Base-by-base conservation (phyloP, 257 asterid genomes). In the Cynanchum wilfordii region DNA sequence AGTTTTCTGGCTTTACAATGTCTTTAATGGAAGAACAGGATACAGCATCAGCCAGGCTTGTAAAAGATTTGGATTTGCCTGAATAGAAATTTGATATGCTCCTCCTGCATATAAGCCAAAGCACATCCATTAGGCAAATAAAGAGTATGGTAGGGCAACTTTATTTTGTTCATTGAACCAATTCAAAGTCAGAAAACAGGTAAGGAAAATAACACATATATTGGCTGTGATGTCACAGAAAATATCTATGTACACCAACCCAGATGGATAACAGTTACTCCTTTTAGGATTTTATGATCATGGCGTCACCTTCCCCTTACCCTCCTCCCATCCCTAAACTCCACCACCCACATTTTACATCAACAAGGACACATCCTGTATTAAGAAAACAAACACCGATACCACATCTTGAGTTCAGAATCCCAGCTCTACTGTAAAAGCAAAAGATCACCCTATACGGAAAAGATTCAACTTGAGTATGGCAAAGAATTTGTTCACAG, bases 11-110 rank as follows among this genome's bases (percentile, higher is more conserved):
- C 81, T 87, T 88, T 42, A 79, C 84, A 76, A 89, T 85, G 50
- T 87, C 97, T 40, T 88, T 79, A 66, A 86, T 63, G 30, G 91
- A 80, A 38, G 87, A 83, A 77, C 78, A 78, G 10, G 85, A 72
- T 76, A 83, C 89, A 60, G 90, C 90, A 62, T 89, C 90, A 13
- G 83, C 81, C 55, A 91, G 83, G 72, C 93, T 89, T 60, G 97
- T 82, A 76, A 70, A 84, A 47, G 88, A 82, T 75, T 82, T 84
- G 5, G 88, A 84, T 71, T 84, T 84, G 30, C 85, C 89, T 11
- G 72, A 19, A 49, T 84, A 82, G 76, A 77, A 84, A 36, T 73
- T 74, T 20, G 84, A 79, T 44, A 82, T 82, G 77, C 86, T 82
- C 73, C 81, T 84, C 83, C 86, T 84, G 84, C 30, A 71, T 42